Conservation (phyloP, 805 yeast species). For the Suhomyces faveliae region DNA sequence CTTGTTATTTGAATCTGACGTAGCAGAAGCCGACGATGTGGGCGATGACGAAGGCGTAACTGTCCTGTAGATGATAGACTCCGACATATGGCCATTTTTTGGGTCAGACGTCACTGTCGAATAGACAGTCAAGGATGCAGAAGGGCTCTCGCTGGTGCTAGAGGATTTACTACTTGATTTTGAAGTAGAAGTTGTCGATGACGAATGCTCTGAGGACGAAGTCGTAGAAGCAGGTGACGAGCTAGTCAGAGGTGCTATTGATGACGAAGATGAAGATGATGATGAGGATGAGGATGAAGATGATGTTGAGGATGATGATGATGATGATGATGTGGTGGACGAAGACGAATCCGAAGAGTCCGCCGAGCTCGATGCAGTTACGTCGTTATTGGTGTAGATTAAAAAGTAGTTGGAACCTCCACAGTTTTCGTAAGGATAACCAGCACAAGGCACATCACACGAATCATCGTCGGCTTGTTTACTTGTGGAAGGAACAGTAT, state of each 20-base stretch:
- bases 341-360: conserved; percentile 5
- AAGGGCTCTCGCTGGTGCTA: conserved; percentile 13
- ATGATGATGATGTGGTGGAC: conserved; percentile 9
- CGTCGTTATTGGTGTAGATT: conserved; percentile 41
- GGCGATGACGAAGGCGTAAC: conserved; percentile 10
- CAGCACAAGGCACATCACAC: conserved; percentile 47
- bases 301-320: conserved; percentile 9
- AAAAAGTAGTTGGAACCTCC: conserved; percentile 43
- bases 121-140: conserved; percentile 11
- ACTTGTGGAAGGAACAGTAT: conserved; percentile 31
- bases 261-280: conserved; percentile 1
- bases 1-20: conserved; percentile 8
- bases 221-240: conserved; percentile 9
- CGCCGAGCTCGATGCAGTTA: conserved; percentile 8
- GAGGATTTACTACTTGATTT: conserved; percentile 11
- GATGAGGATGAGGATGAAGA: conserved; percentile 12
- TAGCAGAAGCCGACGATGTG: conserved; percentile 4
- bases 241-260: neutral
- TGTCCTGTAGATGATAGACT: conserved; percentile 21
- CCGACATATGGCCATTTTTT: conserved; percentile 10
- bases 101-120: conserved; percentile 10
- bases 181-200: no score
- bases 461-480: conserved; percentile 11
- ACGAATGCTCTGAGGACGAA: conserved; percentile 8
- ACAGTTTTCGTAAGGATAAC: conserved; percentile 62